Conservation (phyloP, 768 basidiomycete species). For the Podaxis mareebaensis region DNA sequence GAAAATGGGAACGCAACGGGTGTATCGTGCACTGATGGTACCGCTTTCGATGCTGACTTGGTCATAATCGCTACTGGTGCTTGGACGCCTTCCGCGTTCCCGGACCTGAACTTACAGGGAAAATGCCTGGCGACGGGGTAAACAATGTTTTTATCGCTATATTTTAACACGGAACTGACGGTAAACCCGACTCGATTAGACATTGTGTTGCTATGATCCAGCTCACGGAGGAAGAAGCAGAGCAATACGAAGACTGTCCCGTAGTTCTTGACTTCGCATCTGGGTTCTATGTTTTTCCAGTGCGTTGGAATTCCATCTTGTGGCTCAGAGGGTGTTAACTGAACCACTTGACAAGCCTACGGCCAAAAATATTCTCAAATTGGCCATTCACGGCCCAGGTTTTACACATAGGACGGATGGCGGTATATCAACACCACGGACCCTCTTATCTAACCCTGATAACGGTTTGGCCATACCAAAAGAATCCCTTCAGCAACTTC, state of each 20-base stretch:
- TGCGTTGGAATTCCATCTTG: conserved; percentile 32
- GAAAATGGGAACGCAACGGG: conserved; percentile 48
- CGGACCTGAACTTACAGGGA: conserved; percentile 49
- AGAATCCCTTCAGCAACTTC: conserved; percentile 47
- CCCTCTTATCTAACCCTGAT: conserved; percentile 59
- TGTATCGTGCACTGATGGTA: conserved; percentile 63
- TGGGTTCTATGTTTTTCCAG: conserved; percentile 86
- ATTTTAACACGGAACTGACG: background rate
- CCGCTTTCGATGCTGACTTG: conserved; percentile 51
- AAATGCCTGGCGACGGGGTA: conserved; percentile 82
- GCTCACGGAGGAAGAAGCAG: conserved; percentile 69
- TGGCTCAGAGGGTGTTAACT: background rate
- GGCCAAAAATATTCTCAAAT: conserved; percentile 67
- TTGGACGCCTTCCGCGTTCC: conserved; percentile 85
- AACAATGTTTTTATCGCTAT: conserved; percentile 20
- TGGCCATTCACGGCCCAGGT: conserved; percentile 77
- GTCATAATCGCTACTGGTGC: conserved; percentile 76
- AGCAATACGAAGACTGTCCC: conserved; percentile 59
- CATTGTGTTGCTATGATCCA: conserved; percentile 80
- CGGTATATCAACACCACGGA: conserved; percentile 75
- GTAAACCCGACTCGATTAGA: conserved; percentile 37
- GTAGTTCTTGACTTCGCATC: conserved; percentile 71
- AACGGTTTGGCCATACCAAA: conserved; percentile 69
- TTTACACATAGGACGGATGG: conserved; percentile 50
- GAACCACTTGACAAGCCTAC: conserved; percentile 54